Conservation (phyloP, 345 rosid species). For the Citrus glauca region DNA sequence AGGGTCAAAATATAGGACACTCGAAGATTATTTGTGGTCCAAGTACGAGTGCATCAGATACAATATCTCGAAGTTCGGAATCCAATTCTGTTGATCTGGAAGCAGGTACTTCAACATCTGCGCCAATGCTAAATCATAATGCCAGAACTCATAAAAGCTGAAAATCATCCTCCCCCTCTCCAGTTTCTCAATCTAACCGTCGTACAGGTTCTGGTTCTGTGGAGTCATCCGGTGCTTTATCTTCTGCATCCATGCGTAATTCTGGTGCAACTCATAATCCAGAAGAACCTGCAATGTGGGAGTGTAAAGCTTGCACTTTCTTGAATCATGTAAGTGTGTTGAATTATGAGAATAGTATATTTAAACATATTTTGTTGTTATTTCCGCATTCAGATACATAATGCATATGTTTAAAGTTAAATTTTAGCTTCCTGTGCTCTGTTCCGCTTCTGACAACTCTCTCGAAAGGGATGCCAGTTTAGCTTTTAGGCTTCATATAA, state of each 20-base stretch:
- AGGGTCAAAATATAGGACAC: slow-evolving; percentile 22
- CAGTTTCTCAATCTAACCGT: slow-evolving; percentile 15
- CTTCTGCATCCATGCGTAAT: slow-evolving; percentile 19
- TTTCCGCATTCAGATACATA: neutral
- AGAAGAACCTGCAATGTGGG: slow-evolving; percentile 52
- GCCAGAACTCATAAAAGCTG: slow-evolving; percentile 33
- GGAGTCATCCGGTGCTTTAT: slow-evolving; percentile 17
- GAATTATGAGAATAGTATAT: neutral
- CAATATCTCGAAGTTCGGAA: slow-evolving; percentile 24
- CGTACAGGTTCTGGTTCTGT: slow-evolving; percentile 5
- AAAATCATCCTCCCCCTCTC: slow-evolving; percentile 19
- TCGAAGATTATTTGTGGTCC: slow-evolving; percentile 18
- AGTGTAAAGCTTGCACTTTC: slow-evolving; percentile 69
- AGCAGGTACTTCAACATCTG: slow-evolving; percentile 13
- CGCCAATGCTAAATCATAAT: slow-evolving; percentile 10
- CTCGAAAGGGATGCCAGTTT: neutral
- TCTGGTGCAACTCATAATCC: slow-evolving; percentile 18
- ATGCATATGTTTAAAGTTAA: neutral
- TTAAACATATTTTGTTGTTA: neutral
- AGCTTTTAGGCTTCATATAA: neutral
- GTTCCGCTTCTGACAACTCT: neutral
- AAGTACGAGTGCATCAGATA: slow-evolving; percentile 1
- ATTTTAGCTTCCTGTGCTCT: neutral
- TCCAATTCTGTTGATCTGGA: slow-evolving; percentile 38
- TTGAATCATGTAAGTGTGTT: slow-evolving; percentile 67